Base-by-base conservation (phyloP, 495 filamentous ascomycete genomes). In the Amniculicola lignicola region DNA sequence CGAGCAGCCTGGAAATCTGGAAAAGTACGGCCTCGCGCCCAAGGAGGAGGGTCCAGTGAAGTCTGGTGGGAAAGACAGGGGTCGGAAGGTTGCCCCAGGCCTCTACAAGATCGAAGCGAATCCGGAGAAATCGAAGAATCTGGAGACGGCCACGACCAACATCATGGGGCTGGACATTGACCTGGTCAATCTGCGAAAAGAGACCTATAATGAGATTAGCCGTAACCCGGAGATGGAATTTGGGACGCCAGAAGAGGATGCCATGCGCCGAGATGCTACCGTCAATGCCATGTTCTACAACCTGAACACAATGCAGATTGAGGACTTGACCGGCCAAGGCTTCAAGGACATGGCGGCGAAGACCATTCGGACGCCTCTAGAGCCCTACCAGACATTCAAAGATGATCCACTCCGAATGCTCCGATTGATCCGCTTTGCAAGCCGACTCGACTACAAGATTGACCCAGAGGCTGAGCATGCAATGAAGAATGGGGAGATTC, bases 201-300 rank as follows among this genome's bases (percentile, higher is more conserved):
- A 98, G 72, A 87, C 84, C 12, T 98, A 98, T 61, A 76, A 81
- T 1, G 80, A 87, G 7, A 84, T 90, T 18, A 96, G 89, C 67
- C 81, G 93, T 15, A 95, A 91, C 64, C 93, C 93, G 0, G 77
- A 86, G 59, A 89, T 97, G 82, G 88, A 95, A 65, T 96, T 96
- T 68, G 93, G 93, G 2, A 94, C 89, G 0, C 83, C 92, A 10
- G 79, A 85, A 55, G 89, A 98, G 68, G 93, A 98, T 69, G 91
- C 94, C 4, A 54, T 90, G 52, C 82, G 93, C 21, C 81, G 93
- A 43, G 93, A 98, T 75, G 90, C 94, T 10, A 96, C 90, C 2
- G 80, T 98, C 53, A 98, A 98, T 67, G 91, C 93, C 21, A 77
- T 98, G 44, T 98, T 98, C 72, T 98, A 95, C 68, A 97, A 97